These are phyloP conservation scores for Batrachochytrium dendrobatidis DNA, from an alignment of 371 early-diverging fungal species.

Conservation along the genomic window DNA sequence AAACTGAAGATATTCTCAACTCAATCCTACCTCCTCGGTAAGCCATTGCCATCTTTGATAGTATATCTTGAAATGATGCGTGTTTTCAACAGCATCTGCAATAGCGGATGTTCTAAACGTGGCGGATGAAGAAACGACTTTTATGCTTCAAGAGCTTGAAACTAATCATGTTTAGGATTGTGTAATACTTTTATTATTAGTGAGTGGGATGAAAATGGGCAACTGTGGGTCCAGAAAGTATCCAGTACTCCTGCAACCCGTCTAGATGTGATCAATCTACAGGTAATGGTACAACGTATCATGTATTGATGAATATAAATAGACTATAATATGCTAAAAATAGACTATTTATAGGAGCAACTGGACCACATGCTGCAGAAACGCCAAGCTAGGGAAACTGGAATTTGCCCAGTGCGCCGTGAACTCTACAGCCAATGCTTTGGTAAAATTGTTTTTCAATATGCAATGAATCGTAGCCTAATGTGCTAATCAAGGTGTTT, in stretches of 20 bases:
- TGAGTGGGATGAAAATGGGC: conserved; percentile 51
- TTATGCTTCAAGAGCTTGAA: too few relatives aligned
- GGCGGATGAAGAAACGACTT: too few relatives aligned
- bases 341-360: conserved; percentile 31
- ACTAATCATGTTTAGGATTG: too few relatives aligned
- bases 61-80: too few relatives aligned
- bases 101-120: too few relatives aligned
- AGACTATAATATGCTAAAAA: neutral
- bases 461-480: too few relatives aligned
- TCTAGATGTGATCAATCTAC: conserved; percentile 50
- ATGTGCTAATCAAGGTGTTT: neutral
- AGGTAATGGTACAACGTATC: conserved; percentile 19
- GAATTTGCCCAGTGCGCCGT: conserved; percentile 46
- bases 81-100: too few relatives aligned
- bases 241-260: conserved; percentile 47
- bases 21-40: conserved; percentile 48
- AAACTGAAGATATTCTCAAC: conserved; percentile 50
- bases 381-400: conserved; percentile 50
- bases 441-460: conserved; percentile 21
- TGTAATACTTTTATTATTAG: too few relatives aligned
- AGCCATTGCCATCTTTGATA: neutral
- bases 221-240: conserved; percentile 50
- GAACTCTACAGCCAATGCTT: conserved; percentile 52
- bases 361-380: conserved; percentile 52
- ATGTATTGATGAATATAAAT: neutral